These are phyloP conservation scores for Hericium rajendrae DNA, from an alignment of 768 basidiomycete species.

Conservation along the genomic window DNA sequence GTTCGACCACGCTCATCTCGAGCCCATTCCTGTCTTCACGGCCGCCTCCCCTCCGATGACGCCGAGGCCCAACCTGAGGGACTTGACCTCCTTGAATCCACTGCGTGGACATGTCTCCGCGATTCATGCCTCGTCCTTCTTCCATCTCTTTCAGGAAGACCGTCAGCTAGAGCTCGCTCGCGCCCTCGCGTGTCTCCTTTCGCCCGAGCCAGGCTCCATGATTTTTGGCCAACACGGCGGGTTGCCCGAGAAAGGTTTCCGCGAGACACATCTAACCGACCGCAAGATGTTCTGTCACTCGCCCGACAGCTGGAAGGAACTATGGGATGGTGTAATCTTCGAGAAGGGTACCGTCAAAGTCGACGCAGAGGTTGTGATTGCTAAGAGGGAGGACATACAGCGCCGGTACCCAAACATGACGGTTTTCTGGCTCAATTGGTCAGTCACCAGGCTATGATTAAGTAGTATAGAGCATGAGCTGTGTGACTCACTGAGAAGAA, in stretches of 20 bases:
- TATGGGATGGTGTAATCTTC: slow-evolving; percentile 25
- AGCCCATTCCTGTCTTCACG: slow-evolving; percentile 18
- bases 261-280: background rate
- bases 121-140: slow-evolving; percentile 42
- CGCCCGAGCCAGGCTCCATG: slow-evolving; percentile 32
- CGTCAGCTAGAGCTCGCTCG: slow-evolving; percentile 32
- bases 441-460: background rate
- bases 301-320: slow-evolving; percentile 25
- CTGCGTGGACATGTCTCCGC: slow-evolving; percentile 37
- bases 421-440: background rate
- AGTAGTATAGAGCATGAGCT: background rate
- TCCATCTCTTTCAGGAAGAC: slow-evolving; percentile 36
- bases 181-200: slow-evolving; percentile 32
- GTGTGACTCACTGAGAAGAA: no score
- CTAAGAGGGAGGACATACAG: background rate
- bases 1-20: slow-evolving; percentile 37
- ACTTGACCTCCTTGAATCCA: slow-evolving; percentile 33
- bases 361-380: background rate
- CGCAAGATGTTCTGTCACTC: slow-evolving; percentile 21
- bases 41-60: slow-evolving; percentile 14
- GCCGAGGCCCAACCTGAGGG: slow-evolving; percentile 18
- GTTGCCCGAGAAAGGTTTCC: slow-evolving; percentile 22
- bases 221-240: slow-evolving; percentile 36
- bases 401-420: background rate
- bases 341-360: slow-evolving; percentile 4